Conservation (phyloP, 2,329 filamentous ascomycete species). For the Cyphellophora europaea region DNA sequence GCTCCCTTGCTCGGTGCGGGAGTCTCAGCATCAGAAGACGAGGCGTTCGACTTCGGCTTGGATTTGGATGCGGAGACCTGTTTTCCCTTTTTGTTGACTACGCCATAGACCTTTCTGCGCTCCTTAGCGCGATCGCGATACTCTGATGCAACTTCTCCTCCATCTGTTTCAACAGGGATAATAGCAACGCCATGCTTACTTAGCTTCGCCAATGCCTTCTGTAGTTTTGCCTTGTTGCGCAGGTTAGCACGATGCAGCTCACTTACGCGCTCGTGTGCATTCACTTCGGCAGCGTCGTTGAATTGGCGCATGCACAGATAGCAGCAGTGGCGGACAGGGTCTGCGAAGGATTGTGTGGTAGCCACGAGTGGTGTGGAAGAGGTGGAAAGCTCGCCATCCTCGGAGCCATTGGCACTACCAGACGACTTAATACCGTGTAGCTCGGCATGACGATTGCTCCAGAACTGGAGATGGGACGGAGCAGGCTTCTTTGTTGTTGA, state of each 20-base stretch:
- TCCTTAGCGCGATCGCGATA: slow-evolving; percentile 40
- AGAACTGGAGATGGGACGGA: slow-evolving; percentile 60
- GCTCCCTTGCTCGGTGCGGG: slow-evolving; percentile 39
- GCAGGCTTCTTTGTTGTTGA: slow-evolving; percentile 43
- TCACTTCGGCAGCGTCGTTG: slow-evolving; percentile 44
- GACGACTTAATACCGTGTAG: slow-evolving; percentile 44
- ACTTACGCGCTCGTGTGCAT: slow-evolving; percentile 51
- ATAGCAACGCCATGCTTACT: slow-evolving; percentile 29
- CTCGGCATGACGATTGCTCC: slow-evolving; percentile 62
- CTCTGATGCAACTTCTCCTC: slow-evolving; percentile 24
- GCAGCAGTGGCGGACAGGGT: slow-evolving; percentile 49
- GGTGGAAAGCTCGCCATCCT: slow-evolving; percentile 19
- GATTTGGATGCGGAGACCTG: slow-evolving; percentile 10
- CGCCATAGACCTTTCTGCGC: slow-evolving; percentile 34
- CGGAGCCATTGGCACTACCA: slow-evolving; percentile 14
- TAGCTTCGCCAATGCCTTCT: slow-evolving; percentile 31
- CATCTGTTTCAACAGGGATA: background rate
- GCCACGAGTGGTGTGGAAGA: slow-evolving; percentile 10
- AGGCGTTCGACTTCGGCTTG: background rate
- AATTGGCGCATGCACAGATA: slow-evolving; percentile 54
- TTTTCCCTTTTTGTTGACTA: slow-evolving; percentile 21
- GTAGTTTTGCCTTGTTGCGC: slow-evolving; percentile 38
- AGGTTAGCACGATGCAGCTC: slow-evolving; percentile 48
- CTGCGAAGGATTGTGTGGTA: slow-evolving; percentile 50
- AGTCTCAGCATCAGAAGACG: slow-evolving; percentile 8